A percentile compares a stretch with the other conserved stretches of the same genome.
Evolutionary conservation across 108 stramenopile species (phyloP).

Genomic region (Cyclotella baltica): DNA sequence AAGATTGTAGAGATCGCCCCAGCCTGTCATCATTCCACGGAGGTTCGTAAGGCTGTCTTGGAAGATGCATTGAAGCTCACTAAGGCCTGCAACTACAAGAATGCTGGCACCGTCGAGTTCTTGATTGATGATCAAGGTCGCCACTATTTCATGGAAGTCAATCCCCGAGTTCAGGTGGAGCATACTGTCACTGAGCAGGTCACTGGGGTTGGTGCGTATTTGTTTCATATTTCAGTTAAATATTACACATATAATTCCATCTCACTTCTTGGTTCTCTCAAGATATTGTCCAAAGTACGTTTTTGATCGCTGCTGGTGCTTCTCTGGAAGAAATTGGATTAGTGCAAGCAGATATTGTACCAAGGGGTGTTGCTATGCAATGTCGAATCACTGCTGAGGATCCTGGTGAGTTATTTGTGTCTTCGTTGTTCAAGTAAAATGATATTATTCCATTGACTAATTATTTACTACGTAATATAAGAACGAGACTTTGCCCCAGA

Average conservation of each 20-base stretch:
- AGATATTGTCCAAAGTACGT: conserved; percentile 70
- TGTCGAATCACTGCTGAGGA: conserved; percentile 74
- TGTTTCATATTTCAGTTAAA: background rate
- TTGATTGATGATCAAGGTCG: conserved; percentile 80
- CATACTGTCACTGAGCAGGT: conserved; percentile 91
- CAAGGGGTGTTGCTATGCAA: conserved; percentile 78
- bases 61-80: conserved; percentile 75
- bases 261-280: background rate
- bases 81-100: conserved; percentile 83
- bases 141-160: conserved; percentile 90
- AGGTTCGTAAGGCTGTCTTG: conserved; percentile 69
- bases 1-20: conserved; percentile 88
- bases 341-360: conserved; percentile 68
- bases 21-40: conserved; percentile 56
- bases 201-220: conserved; percentile 55
- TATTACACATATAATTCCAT: background rate
- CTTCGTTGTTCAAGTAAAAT: too few species aligned
- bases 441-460: too few species aligned
- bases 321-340: conserved; percentile 67
- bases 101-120: conserved; percentile 94
- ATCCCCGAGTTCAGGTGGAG: conserved; percentile 86
- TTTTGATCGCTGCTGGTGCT: conserved; percentile 69
- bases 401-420: conserved; percentile 23
- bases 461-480: background rate
- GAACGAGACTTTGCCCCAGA: conserved; percentile 70